A percentile compares a stretch with the other conserved stretches of the same genome.
Conservation (phyloP, 1,139 yeast species). For the Ogataea hybrid region DNA sequence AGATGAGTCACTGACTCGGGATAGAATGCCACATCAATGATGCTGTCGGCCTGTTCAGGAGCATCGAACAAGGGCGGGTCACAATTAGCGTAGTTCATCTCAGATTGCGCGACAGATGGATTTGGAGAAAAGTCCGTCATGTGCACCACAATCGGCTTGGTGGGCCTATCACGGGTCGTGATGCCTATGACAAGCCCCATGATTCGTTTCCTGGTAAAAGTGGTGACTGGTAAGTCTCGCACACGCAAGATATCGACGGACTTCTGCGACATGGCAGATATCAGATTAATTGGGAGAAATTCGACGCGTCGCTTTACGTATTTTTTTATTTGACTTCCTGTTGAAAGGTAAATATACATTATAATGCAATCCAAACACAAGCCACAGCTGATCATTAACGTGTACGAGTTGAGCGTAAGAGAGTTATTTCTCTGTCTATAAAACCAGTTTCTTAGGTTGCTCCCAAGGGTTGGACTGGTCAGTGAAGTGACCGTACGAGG, state of each 20-base stretch:
- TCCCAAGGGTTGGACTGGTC: constrained; percentile 99
- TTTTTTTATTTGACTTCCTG: constrained; percentile 16
- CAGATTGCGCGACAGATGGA: not conserved
- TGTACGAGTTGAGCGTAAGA: constrained; percentile 51
- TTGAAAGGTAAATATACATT: constrained; percentile 28
- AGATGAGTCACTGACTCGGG: constrained; percentile 8
- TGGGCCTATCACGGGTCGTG: constrained; percentile 8
- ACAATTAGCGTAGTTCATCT: constrained; percentile 1
- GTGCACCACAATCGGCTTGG: constrained; percentile 15
- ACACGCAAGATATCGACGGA: constrained; percentile 1
- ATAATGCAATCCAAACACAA: constrained; percentile 15
- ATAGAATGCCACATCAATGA: constrained; percentile 18
- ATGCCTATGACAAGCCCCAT: constrained; percentile 17
- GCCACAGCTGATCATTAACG: constrained; percentile 11
- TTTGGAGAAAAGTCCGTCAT: constrained; percentile 18
- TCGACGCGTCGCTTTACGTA: constrained; percentile 3
- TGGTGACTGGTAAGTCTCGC: constrained; percentile 7
- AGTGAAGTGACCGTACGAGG: constrained; percentile 99
- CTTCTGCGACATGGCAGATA: not conserved
- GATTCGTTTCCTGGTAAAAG: constrained; percentile 5
- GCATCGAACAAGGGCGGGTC: not conserved
- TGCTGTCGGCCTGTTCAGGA: not conserved
- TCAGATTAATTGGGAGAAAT: not conserved
- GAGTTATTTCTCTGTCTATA: constrained; percentile 37
- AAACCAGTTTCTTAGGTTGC: constrained; percentile 86